A percentile compares a stretch with the other conserved stretches of the same genome.
Conservation (phyloP, 1,139 yeast species). For the Candida tetrigidarum region DNA sequence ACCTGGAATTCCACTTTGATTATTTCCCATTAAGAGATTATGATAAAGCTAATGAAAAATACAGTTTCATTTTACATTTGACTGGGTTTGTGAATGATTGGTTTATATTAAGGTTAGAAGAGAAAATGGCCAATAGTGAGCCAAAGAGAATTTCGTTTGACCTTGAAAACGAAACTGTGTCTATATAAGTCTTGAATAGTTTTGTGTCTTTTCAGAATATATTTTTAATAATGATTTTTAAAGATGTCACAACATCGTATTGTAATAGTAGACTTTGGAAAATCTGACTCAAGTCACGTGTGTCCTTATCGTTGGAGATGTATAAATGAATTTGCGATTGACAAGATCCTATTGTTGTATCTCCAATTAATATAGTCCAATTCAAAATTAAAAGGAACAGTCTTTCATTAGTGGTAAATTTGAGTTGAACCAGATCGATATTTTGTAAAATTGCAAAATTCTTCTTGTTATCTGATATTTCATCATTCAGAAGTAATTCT, state of each 20-base stretch:
- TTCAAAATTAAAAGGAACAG: slow-evolving; percentile 20
- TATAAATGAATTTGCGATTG: slow-evolving; percentile 24
- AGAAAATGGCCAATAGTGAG: slow-evolving; percentile 6
- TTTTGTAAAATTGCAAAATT: slow-evolving; percentile 25
- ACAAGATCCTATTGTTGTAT: slow-evolving; percentile 31
- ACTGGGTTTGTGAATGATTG: slow-evolving; percentile 32
- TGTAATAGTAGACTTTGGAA: slow-evolving; percentile 26
- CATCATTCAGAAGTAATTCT: slow-evolving; percentile 4
- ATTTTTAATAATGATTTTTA: slow-evolving; percentile 27
- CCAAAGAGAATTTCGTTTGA: slow-evolving; percentile 26
- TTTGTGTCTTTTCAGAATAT: slow-evolving; percentile 21
- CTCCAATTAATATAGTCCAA: slow-evolving; percentile 34
- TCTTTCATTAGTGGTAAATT: slow-evolving; percentile 9
- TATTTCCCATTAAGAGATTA: slow-evolving; percentile 42
- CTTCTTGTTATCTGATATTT: slow-evolving; percentile 20
- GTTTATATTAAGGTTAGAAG: slow-evolving; percentile 19
- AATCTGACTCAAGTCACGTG: slow-evolving; percentile 18
- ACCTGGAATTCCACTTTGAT: slow-evolving; percentile 16
- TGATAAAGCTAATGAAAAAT: slow-evolving; percentile 37
- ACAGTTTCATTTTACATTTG: slow-evolving; percentile 32
- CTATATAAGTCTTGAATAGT: too few species aligned
- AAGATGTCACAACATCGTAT: slow-evolving; percentile 31
- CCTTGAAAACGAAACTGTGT: slow-evolving; percentile 27
- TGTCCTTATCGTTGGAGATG: slow-evolving; percentile 13
- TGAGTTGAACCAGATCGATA: slow-evolving; percentile 24